These are phyloP conservation scores for Cicer bijugum DNA, from an alignment of 306 rosid species.

Conservation along the genomic window DNA sequence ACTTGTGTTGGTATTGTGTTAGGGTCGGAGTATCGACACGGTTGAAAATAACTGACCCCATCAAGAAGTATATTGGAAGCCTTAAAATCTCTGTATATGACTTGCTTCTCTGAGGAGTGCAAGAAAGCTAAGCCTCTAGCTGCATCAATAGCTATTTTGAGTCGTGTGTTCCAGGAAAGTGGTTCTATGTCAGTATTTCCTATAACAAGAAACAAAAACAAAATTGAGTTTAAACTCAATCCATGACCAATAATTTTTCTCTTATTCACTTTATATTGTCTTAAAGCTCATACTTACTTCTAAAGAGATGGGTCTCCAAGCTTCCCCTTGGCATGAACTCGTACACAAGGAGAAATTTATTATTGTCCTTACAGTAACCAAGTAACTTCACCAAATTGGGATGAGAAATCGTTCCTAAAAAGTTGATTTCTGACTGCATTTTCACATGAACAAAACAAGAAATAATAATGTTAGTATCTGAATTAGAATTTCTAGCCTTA, in stretches of 20 bases:
- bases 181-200: slow-evolving; percentile 60
- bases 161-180: slow-evolving; percentile 74
- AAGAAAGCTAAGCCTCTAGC: slow-evolving; percentile 87
- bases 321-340: slow-evolving; percentile 89
- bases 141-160: slow-evolving; percentile 80
- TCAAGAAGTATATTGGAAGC: slow-evolving; percentile 91
- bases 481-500: not conserved
- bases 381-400: slow-evolving; percentile 82
- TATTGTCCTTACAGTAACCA: slow-evolving; percentile 75
- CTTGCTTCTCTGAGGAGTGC: slow-evolving; percentile 71
- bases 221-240: slow-evolving; percentile 24
- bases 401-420: slow-evolving; percentile 80
- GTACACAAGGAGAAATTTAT: slow-evolving; percentile 84
- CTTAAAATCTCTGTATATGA: slow-evolving; percentile 91
- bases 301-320: slow-evolving; percentile 87
- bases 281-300: slow-evolving; percentile 76
- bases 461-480: not conserved
- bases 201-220: slow-evolving; percentile 40
- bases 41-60: slow-evolving; percentile 57
- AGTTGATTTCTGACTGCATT: slow-evolving; percentile 80
- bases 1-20: no score
- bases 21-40: no score
- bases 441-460: slow-evolving; percentile 30
- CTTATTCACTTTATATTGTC: slow-evolving; percentile 17
- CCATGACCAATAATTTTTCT: not conserved